Evolutionary conservation across 1,139 yeast genomes (phyloP), one percentile per base, ranked within the genome.

Genomic region (Debaryomycetaceae sp.): DNA sequence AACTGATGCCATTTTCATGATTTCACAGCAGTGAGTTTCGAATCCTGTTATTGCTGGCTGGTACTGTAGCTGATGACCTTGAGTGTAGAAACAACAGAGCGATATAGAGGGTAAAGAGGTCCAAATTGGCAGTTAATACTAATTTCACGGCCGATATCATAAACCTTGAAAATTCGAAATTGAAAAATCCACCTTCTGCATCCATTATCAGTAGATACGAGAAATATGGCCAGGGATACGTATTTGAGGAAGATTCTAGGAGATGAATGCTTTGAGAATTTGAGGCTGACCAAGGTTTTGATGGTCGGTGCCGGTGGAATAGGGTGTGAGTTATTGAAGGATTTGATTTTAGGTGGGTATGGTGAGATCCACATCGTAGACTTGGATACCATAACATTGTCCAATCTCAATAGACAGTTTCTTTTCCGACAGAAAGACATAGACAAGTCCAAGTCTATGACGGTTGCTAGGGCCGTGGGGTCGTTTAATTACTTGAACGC

Each of bases 241-340:
- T 72, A 75, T 48, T 62, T 78, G 43, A 64, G 56, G 48, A 65
- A 65, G 46, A 67, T 79, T 7, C 68, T 79, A 39, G 84, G 84
- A 2, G 60, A 58, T 0, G 69, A 64, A 6, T 53, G 66, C 13
- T 65, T 61, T 47, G 42, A 49, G 0, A 51, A 64, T 36, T 52
- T 80, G 22, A 66, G 69, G 29, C 45, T 49, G 41, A 58, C 86
- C n/a, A 83, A 76, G 49, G 90, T 93, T 20, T 70, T 95, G 40
- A 73, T 95, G 70, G 97, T 95, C 0, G 99, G 99, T 4, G 97
- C 99, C 1, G 99, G 99, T 27, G 99, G 99, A n/a, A 91, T 95
- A 52, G 99, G 99, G 5, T 95, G 98, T 63, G 99, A 95, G 63
- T 70, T 95, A 37, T 72, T 95, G 48, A 95, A 95, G 60, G 88